These are phyloP conservation scores for Penicillium sp. DNA, from an alignment of 2,329 filamentous ascomycete genomes.

Conservation along the genomic window DNA sequence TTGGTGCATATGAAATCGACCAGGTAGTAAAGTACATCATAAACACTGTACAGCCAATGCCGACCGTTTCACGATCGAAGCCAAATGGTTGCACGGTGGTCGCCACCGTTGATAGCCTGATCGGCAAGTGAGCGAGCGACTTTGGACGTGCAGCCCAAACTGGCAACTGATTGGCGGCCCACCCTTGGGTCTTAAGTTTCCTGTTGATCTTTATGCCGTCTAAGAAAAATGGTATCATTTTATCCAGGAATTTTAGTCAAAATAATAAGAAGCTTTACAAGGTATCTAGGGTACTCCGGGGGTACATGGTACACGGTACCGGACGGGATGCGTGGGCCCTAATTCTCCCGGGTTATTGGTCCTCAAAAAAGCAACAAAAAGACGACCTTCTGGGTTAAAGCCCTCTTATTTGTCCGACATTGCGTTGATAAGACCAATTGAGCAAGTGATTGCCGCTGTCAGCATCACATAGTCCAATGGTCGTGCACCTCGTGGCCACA, in stretches of 20 bases:
- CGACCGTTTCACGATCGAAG: conserved; percentile 26
- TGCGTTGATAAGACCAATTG: conserved; percentile 24
- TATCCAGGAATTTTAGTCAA: neutral
- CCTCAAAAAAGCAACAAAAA: neutral
- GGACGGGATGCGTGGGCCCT: conserved; percentile 2
- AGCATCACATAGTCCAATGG: conserved; percentile 24
- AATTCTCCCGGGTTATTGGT: neutral
- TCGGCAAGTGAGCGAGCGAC: conserved; percentile 22
- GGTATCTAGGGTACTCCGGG: neutral
- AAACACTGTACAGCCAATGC: conserved; percentile 15
- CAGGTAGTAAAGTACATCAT: neutral
- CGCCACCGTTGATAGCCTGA: conserved; percentile 26
- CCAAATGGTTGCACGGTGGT: conserved; percentile 19
- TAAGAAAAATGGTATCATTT: neutral
- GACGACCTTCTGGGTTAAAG: neutral
- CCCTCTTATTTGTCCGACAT: conserved; percentile 10
- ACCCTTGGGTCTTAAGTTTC: conserved; percentile 9
- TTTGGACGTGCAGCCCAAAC: conserved; percentile 11
- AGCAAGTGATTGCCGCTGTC: conserved; percentile 27
- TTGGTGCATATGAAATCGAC: conserved; percentile 24
- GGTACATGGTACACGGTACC: neutral
- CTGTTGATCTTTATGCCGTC: conserved; percentile 17
- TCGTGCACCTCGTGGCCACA: conserved; percentile 25
- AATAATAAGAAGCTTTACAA: neutral
- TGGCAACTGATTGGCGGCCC: conserved; percentile 18